phyloP scores from a whole-genome alignment of 306 rosid species.

The Alnus rubra region DNA sequence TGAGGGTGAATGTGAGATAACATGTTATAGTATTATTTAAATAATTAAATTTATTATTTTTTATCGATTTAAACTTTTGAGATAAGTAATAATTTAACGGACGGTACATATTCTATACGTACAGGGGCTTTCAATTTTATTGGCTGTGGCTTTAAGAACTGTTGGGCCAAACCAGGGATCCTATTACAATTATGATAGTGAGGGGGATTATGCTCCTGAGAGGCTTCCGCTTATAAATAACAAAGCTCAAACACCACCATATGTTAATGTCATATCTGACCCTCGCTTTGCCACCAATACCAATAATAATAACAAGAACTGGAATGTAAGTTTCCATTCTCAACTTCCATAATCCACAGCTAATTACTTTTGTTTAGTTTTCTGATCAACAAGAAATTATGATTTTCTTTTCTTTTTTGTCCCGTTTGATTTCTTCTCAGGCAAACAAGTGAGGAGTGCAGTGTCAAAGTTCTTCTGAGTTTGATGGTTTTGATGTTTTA shows the following conservation, averaged over 20 bases:
- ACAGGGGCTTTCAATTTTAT: conserved; percentile 41
- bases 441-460: conserved; percentile 23
- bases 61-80: too few relatives aligned
- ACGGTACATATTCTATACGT: neutral
- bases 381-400: too few relatives aligned
- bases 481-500: neutral
- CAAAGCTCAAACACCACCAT: conserved; percentile 24
- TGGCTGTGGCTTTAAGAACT: conserved; percentile 34
- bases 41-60: too few relatives aligned
- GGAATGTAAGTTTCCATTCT: conserved; percentile 24
- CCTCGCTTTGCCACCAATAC: conserved; percentile 20
- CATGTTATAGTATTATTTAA: too few relatives aligned
- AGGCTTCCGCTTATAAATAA: conserved; percentile 42
- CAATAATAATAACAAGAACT: neutral
- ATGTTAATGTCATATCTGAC: conserved; percentile 6
- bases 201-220: conserved; percentile 21
- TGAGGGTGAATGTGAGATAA: too few relatives aligned
- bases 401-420: neutral
- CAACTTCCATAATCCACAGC: conserved; percentile 2
- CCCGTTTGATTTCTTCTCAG: neutral
- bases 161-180: conserved; percentile 17
- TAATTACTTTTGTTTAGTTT: neutral
- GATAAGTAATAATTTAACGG: too few relatives aligned
- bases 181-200: conserved; percentile 31
- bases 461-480: neutral